Percentiles rank a stretch among this genome's conserved stretches.
phyloP scores from a whole-genome alignment of 129 eudicot species.

The Glebionis coronaria region DNA sequence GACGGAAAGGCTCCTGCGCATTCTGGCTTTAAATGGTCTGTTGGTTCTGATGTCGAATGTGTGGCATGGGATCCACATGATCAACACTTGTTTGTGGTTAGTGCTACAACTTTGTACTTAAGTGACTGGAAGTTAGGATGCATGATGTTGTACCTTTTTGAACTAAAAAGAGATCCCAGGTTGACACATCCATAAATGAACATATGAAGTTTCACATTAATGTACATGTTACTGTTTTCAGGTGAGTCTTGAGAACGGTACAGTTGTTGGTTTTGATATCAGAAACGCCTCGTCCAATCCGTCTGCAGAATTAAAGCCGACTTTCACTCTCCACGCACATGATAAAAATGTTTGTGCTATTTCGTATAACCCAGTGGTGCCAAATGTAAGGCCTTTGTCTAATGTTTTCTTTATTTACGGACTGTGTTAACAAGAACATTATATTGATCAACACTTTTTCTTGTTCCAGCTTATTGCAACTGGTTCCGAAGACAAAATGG shows the following conservation, averaged over 20 bases:
- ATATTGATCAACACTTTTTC: constrained; percentile 27
- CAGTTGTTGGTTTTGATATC: constrained; percentile 69
- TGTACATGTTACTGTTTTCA: constrained; percentile 26
- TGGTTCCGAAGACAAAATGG: constrained; percentile 91
- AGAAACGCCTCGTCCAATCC: constrained; percentile 56
- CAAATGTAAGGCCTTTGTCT: constrained; percentile 41
- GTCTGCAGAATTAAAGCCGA: constrained; percentile 52
- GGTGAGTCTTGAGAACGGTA: constrained; percentile 91
- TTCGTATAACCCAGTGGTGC: constrained; percentile 60
- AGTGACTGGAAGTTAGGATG: not conserved
- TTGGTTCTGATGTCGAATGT: constrained; percentile 62
- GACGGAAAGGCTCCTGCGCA: constrained; percentile 65
- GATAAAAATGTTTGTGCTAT: constrained; percentile 82
- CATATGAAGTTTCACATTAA: not conserved
- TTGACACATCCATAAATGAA: not conserved
- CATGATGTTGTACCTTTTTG: no score
- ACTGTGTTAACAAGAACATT: not conserved
- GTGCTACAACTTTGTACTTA: constrained; percentile 22
- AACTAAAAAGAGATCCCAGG: not conserved
- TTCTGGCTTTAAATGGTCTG: constrained; percentile 73
- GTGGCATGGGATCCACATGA: constrained; percentile 68
- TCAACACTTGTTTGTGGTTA: constrained; percentile 63
- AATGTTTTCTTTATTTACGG: not conserved
- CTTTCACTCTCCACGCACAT: constrained; percentile 89
- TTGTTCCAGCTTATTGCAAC: constrained; percentile 81